Evolutionary conservation across 768 basidiomycete genomes (phyloP), one percentile per base, ranked within the genome.

Genomic region (Hydnum rufescens): DNA sequence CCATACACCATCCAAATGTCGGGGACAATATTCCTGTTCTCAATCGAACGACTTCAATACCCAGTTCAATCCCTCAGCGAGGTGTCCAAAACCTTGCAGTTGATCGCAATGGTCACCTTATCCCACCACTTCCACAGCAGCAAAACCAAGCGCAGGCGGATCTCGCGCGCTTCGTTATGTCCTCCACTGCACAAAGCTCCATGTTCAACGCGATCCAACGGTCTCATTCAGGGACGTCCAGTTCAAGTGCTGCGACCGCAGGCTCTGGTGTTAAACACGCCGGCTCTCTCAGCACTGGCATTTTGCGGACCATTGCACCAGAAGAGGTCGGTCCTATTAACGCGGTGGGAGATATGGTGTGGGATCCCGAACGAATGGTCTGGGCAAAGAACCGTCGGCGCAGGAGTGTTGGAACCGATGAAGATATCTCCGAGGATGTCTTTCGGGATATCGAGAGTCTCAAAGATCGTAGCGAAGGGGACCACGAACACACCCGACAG

Each of bases 381-480:
- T 93, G 89, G 89, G 78, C 87, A 52, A 82, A 78, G 67, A 74
- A 69, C 26, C 69, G 72, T 0, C 6, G 32, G 32, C 6, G 30
- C 29, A 32, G 16, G 39, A 52, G 64, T 51, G 28, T 57, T 65
- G 53, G 52, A 62, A 67, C 51, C 5, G 71, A 66, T 28, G 63
- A 59, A 66, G 69, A 73, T 39, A 70, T 73, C 42, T 84, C 82
- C 56, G 85, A 87, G 58, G 92, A 96, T 67, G 84, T 87, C 4
- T 96, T 96, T 65, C 75, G 76, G 30, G 90, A 90, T 59, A 82
- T 96, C 51, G 90, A 93, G 61, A 89, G 87, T 59, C 62, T 90
- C 59, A 81, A 82, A 52, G 82, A 82, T 57, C 4, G 42, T 32
- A 6, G n/a, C 16, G 48, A 62, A 63, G 25, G 49, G 25, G 19